Base-by-base conservation (phyloP, 2,329 filamentous ascomycete species). In the Epicoccum sorghinum region DNA sequence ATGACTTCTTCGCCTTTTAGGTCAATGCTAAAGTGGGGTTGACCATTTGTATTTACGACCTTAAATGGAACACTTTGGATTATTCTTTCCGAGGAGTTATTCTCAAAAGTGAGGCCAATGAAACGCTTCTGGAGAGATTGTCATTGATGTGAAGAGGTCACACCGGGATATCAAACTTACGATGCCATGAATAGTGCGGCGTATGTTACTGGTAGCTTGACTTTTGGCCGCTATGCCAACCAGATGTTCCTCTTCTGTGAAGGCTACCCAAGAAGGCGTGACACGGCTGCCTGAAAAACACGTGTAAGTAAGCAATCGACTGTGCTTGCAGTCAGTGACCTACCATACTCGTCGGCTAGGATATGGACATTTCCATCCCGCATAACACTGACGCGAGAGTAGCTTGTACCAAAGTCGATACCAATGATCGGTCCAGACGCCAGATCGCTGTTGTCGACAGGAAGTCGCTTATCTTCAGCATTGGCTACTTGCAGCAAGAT, bases 21-120 rank as follows among this genome's bases (percentile, higher is more conserved):
- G 53, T 89, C 78, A 68, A 93, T 89, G 75, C 89, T 84, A 74
- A 99, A 87, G 64, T 87, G 80, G 61, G 95, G 95, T 83, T 97
- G 96, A 76, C 88, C 92, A 78, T 89, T 86, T 83, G 95, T 93
- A 83, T 89, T 85, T 73, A 91, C 75, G 58, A 99, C 90, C 82
- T 91, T 91, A 89, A 93, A 99, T 72, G 95, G 93, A 86, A 96
- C 96, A 84, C 96, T 90, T 90, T 99, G 98, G 75, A 95, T 85
- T 75, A 98, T 95, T 75, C 82, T 84, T 82, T 97, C 92, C 65
- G 97, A 88, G 62, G 95, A 90, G 82, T 75, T 75, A 58, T 76
- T 79, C 65, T 71, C 73, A 70, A 74, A 81, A 72, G 81, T 82
- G 63, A 78, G 76, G 33, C 80, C 80, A 61, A 82, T 82, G 55